These are phyloP conservation scores for Hymenoscyphus fraxineus DNA, from an alignment of 2,329 filamentous ascomycete species.

Conservation along the genomic window DNA sequence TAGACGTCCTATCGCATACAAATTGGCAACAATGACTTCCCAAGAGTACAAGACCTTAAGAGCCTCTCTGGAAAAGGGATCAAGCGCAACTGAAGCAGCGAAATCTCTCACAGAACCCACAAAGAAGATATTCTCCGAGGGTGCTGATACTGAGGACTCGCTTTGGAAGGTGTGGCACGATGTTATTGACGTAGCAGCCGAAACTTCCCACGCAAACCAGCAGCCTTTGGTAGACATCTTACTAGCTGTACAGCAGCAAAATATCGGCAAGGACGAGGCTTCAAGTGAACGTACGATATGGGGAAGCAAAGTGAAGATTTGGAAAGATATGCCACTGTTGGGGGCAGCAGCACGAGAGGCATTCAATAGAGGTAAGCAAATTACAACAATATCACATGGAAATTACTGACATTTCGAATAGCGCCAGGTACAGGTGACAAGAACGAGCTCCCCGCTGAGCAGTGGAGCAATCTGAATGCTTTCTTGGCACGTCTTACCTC, in stretches of 20 bases:
- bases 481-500: conserved; percentile 32
- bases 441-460: conserved; percentile 17
- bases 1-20: conserved; percentile 1
- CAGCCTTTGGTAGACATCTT: conserved; percentile 27
- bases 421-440: conserved; percentile 9
- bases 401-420: background rate
- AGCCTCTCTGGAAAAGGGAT: background rate
- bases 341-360: conserved; percentile 29
- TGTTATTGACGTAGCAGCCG: conserved; percentile 27
- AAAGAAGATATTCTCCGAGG: background rate
- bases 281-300: conserved; percentile 23
- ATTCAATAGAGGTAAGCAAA: conserved; percentile 31
- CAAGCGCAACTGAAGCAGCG: background rate
- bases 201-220: conserved; percentile 25
- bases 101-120: conserved; percentile 5
- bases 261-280: conserved; percentile 11
- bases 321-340: conserved; percentile 33
- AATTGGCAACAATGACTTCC: background rate
- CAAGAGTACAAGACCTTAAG: conserved; percentile 1
- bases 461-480: conserved; percentile 24
- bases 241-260: conserved; percentile 20
- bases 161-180: conserved; percentile 26
- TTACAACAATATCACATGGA: background rate
- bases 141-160: background rate
- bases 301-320: conserved; percentile 24